Evolutionary conservation across 176 grass and related monocot species (phyloP).

Genomic region (Triticum turgidum): DNA sequence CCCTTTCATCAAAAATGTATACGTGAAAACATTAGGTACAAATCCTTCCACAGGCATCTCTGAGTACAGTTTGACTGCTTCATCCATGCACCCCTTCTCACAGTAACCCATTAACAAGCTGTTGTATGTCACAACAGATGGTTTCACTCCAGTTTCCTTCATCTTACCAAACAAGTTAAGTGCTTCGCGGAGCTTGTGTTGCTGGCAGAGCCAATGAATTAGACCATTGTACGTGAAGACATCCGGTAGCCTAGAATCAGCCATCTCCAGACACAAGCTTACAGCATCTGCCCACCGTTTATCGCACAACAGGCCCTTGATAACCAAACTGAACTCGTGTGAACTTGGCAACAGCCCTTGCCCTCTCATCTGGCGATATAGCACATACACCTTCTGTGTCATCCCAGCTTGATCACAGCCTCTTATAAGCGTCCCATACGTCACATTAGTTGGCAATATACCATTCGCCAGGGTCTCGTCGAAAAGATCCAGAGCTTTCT

Average conservation of each 20-base stretch:
- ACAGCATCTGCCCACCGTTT: constrained; percentile 57
- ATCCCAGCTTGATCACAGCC: constrained; percentile 61
- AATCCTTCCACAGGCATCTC: constrained; percentile 61
- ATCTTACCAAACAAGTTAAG: constrained; percentile 61
- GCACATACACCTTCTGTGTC: constrained; percentile 47
- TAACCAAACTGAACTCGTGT: constrained; percentile 53
- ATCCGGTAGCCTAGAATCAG: constrained; percentile 41
- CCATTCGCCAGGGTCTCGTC: constrained; percentile 37
- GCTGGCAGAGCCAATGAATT: constrained; percentile 60
- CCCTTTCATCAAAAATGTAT: constrained; percentile 65
- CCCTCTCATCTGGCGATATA: constrained; percentile 69
- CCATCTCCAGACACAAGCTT: constrained; percentile 50
- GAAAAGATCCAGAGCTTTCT: constrained; percentile 57
- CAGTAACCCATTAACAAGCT: constrained; percentile 66
- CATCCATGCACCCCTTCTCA: constrained; percentile 60
- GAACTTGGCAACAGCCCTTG: constrained; percentile 36
- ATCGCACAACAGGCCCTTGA: constrained; percentile 56
- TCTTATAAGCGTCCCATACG: constrained; percentile 60
- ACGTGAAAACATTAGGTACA: constrained; percentile 71
- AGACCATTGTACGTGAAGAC: constrained; percentile 59
- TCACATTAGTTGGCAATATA: constrained; percentile 47
- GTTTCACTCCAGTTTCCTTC: constrained; percentile 55
- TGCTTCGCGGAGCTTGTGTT: constrained; percentile 52
- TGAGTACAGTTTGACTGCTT: constrained; percentile 54
- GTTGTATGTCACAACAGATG: constrained; percentile 59